These are phyloP conservation scores for Galeopsis tetrahit DNA, from an alignment of 257 asterid species.

Conservation along the genomic window DNA sequence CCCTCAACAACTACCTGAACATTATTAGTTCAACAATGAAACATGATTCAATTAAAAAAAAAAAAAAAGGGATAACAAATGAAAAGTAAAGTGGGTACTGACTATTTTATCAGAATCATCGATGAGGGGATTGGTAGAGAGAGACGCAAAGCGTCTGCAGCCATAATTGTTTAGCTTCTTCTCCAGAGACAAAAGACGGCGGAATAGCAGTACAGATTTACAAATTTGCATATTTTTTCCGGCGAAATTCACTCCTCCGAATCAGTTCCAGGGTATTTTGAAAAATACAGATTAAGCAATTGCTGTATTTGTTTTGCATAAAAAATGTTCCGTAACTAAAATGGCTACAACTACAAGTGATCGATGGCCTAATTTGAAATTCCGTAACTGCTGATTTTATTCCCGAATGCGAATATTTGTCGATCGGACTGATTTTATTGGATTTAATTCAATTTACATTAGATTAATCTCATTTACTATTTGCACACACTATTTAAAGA, in stretches of 20 bases:
- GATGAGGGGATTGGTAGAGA: conserved; percentile 46
- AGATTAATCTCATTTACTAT: too few species aligned
- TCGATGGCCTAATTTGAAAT: too few species aligned
- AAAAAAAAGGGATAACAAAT: neutral
- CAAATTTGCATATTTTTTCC: conserved; percentile 44
- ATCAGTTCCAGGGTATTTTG: neutral
- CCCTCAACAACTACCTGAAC: conserved; percentile 87
- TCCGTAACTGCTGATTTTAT: too few species aligned
- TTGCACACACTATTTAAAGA: too few species aligned
- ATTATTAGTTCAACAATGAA: conserved; percentile 18
- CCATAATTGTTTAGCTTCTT: conserved; percentile 24
- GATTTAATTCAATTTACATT: too few species aligned
- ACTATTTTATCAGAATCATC: conserved; percentile 59
- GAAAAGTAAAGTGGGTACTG: conserved; percentile 32
- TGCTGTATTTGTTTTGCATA: too few species aligned
- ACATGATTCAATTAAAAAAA: neutral
- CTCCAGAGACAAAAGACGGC: conserved; percentile 36
- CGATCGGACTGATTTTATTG: too few species aligned
- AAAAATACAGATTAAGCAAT: too few species aligned
- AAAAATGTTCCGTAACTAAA: too few species aligned
- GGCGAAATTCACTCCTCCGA: conserved; percentile 13
- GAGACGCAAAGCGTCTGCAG: conserved; percentile 48
- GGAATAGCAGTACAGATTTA: conserved; percentile 47
- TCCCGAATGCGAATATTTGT: too few species aligned
- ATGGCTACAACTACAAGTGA: too few species aligned